Evolutionary conservation across 352 stramenopile genomes (phyloP), one percentile per base, ranked within the genome.

Genomic region (Phytopythium cucurbitacearum): DNA sequence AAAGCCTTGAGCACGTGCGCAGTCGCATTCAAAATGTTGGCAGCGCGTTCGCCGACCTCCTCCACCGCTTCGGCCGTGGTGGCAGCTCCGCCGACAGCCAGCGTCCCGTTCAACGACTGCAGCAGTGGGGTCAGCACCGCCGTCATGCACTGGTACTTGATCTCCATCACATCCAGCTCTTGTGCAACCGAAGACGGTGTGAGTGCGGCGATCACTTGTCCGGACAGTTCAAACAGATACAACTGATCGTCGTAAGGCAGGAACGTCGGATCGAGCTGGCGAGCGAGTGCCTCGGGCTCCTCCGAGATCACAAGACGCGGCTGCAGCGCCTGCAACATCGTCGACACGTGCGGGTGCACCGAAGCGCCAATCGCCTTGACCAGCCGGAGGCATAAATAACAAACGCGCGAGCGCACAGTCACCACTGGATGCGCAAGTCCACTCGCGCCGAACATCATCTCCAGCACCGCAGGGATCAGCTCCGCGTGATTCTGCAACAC

Each of bases 141-240:
- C 33, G 83, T 76, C 11, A 76, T 87, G 61, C 88, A 94, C 49
- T 84, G 69, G 56, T 81, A 87, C 63, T 91, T 94, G 36, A 83
- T 68, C 16, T 81, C 69, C 55, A 87, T 73, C 13, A 73, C 57
- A 37, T 53, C 48, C 37, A 68, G 65, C 35, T 79, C 69, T 0
- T 60, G 54, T 5, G 57, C 48, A 8, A 42, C 12, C 5, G 58
- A 55, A 15, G 52, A 57, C 6, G 53, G 45, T 6, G 68, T 61
- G 8, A 92, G 67, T 37, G 76, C 83, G 40, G 82, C 76, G 38
- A 96, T 90, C 33, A 96, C 75, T 40, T 94, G 80, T 5, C 86
- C 85, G 5, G 84, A 76, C 1, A 94, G 69, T 59, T 96, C 84
- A 54, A 94, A 96, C 11, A 96, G 65, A 56, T 94, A 94, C 38